Evolutionary conservation across 805 yeast species (phyloP).

Genomic region (Candida ponderosae): DNA sequence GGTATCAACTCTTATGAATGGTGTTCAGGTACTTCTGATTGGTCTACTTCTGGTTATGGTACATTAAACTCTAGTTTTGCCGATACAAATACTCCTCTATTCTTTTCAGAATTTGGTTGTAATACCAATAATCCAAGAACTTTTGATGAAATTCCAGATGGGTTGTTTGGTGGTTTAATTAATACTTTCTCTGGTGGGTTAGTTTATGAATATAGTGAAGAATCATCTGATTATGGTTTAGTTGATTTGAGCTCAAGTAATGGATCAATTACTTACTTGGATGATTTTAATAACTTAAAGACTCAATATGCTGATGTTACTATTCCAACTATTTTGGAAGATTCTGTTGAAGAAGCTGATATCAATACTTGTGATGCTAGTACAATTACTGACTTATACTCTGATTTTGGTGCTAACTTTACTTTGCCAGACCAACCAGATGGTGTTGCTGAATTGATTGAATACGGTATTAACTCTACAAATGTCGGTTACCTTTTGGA

Average conservation of each 20-base stretch:
- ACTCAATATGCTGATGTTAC: constrained; percentile 29
- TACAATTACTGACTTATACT: constrained; percentile 26
- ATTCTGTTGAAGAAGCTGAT: constrained; percentile 23
- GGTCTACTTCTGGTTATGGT: constrained; percentile 64
- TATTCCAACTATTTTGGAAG: constrained; percentile 30
- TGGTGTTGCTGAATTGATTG: constrained; percentile 34
- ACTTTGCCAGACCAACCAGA: constrained; percentile 40
- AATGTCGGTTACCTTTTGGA: constrained; percentile 36
- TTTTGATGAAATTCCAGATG: constrained; percentile 70
- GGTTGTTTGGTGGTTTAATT: constrained; percentile 60
- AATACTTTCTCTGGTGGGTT: constrained; percentile 78
- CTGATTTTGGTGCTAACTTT: constrained; percentile 38
- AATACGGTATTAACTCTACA: constrained; percentile 38
- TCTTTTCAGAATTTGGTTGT: constrained; percentile 81
- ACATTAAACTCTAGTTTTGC: constrained; percentile 46
- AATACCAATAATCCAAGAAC: constrained; percentile 71
- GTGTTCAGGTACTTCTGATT: constrained; percentile 75
- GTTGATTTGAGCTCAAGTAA: constrained; percentile 40
- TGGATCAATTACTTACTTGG: constrained; percentile 30
- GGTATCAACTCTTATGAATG: constrained; percentile 94
- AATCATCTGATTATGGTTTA: constrained; percentile 71
- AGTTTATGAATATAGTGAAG: constrained; percentile 86
- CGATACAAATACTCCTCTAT: constrained; percentile 57
- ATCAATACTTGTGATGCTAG: constrained; percentile 33
- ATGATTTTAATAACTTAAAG: constrained; percentile 46